phyloP scores from a whole-genome alignment of 257 asterid species.

The Anisodus tanguticus region DNA sequence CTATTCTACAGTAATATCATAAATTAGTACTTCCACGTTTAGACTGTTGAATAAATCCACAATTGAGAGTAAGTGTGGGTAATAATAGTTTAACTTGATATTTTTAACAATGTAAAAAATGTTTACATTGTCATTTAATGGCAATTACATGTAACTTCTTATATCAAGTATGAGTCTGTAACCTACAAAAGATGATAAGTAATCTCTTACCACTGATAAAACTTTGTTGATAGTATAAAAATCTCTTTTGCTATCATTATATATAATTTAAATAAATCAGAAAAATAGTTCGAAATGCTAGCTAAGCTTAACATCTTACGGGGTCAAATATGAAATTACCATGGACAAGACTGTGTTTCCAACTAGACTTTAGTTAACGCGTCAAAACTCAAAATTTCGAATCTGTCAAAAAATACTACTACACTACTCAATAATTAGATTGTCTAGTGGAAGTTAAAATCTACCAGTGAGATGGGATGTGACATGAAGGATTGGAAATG shows the following conservation, averaged over 20 bases:
- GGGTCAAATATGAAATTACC: background rate
- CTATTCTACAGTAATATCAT: too few relatives aligned
- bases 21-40: too few relatives aligned
- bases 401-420: background rate
- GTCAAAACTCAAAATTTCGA: background rate
- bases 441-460: background rate
- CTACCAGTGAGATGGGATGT: background rate
- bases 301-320: background rate
- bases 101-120: background rate
- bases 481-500: conserved; percentile 39
- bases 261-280: background rate
- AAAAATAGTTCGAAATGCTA: conserved; percentile 2
- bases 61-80: too few relatives aligned
- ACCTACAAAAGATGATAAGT: background rate
- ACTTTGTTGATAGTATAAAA: background rate
- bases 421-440: background rate
- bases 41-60: too few relatives aligned
- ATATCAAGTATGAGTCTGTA: background rate
- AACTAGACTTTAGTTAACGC: background rate
- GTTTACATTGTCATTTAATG: background rate
- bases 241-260: too few relatives aligned
- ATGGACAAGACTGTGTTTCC: background rate
- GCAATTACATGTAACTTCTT: background rate
- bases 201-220: background rate
- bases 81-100: too few relatives aligned